A percentile compares a stretch with the other conserved stretches of the same genome.
These are phyloP conservation scores for Caloboletus inedulis DNA, from an alignment of 1,284 basidiomycete species.

Conservation along the genomic window DNA sequence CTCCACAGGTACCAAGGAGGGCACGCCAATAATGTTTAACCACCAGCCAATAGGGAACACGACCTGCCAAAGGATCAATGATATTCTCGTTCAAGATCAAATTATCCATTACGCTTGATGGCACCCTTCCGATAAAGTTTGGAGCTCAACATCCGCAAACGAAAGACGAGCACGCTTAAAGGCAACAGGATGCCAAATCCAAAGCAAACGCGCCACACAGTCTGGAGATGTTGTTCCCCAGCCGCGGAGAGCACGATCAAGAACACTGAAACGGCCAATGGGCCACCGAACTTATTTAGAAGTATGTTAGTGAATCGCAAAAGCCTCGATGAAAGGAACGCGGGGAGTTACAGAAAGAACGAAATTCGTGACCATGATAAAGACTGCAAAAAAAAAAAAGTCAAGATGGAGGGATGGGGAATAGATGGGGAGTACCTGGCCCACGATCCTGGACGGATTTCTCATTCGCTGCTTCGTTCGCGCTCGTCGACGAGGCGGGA, in stretches of 20 bases:
- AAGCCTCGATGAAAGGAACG: neutral
- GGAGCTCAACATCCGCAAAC: slow-evolving; percentile 68
- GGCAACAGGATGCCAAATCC: slow-evolving; percentile 70
- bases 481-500: slow-evolving; percentile 65
- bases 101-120: slow-evolving; percentile 49
- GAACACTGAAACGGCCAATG: slow-evolving; percentile 68
- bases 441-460: slow-evolving; percentile 59
- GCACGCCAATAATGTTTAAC: slow-evolving; percentile 67
- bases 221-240: slow-evolving; percentile 60
- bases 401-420: slow-evolving; percentile 2
- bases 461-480: slow-evolving; percentile 74
- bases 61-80: slow-evolving; percentile 35
- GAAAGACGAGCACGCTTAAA: slow-evolving; percentile 68
- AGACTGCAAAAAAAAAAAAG: slow-evolving; percentile 38
- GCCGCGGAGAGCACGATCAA: slow-evolving; percentile 69
- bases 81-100: neutral
- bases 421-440: slow-evolving; percentile 41
- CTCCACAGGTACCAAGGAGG: slow-evolving; percentile 67
- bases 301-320: slow-evolving; percentile 10
- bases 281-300: slow-evolving; percentile 55
- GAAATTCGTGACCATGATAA: slow-evolving; percentile 76
- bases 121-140: slow-evolving; percentile 63
- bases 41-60: slow-evolving; percentile 62
- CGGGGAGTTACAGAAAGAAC: slow-evolving; percentile 46
- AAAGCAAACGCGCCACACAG: slow-evolving; percentile 76